phyloP scores from a whole-genome alignment of 345 rosid species.

The sweet orange (Citrus sinensis) region DNA sequence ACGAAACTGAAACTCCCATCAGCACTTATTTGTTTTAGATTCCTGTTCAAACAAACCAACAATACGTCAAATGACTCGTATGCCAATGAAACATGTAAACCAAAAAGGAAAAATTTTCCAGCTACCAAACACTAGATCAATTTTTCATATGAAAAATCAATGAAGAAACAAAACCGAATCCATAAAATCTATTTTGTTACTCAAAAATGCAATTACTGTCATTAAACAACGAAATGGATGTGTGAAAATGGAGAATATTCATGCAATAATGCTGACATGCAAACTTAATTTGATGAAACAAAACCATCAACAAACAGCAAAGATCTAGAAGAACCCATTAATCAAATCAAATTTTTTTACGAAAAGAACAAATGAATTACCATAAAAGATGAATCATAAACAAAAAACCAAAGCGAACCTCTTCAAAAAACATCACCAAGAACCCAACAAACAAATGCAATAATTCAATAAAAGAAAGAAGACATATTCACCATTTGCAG shows the following conservation, averaged over 20 bases:
- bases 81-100: not conserved
- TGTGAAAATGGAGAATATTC: not conserved
- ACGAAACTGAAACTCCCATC: slow-evolving; percentile 72
- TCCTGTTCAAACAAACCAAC: slow-evolving; percentile 22
- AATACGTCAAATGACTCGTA: not conserved
- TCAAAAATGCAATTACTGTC: not conserved
- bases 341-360: not conserved
- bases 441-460: not conserved
- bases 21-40: slow-evolving; percentile 18
- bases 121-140: not conserved
- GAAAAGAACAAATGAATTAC: slow-evolving; percentile 2
- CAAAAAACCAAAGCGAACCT: not conserved
- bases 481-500: not conserved
- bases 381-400: not conserved
- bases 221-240: slow-evolving; percentile 1
- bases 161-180: not conserved
- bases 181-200: not conserved
- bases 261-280: not conserved
- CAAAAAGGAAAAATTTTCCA: not conserved
- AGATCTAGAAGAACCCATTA: not conserved
- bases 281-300: not conserved
- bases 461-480: not conserved
- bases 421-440: slow-evolving; percentile 2
- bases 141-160: not conserved
- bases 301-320: not conserved